A percentile compares a stretch with the other conserved stretches of the same genome.
Evolutionary conservation across 1,284 basidiomycete genomes (phyloP).

Genomic region (Porodaedalea pini): DNA sequence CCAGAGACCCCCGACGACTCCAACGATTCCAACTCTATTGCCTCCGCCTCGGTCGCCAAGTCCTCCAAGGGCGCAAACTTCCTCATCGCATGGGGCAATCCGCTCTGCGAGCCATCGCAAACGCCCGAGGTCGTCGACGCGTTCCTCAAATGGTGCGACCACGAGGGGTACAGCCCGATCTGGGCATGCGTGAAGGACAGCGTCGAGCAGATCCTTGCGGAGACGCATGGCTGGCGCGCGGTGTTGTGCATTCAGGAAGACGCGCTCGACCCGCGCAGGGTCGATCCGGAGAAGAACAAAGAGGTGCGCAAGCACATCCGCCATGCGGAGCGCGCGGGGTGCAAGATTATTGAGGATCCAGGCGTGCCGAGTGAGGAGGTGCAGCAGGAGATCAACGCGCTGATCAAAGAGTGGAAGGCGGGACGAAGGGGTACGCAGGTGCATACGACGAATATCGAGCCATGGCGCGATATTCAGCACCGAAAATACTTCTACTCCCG

Average conservation of each 20-base stretch:
- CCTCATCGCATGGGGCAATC: constrained; percentile 44
- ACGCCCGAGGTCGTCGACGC: constrained; percentile 38
- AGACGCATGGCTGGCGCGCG: constrained; percentile 46
- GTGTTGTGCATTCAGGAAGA: constrained; percentile 51
- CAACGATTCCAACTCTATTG: not conserved
- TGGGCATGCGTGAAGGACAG: constrained; percentile 47
- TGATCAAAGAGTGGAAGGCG: constrained; percentile 46
- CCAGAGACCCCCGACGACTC: not conserved
- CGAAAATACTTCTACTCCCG: constrained; percentile 51
- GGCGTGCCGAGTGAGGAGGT: constrained; percentile 40
- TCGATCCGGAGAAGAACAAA: constrained; percentile 37
- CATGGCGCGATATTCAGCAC: constrained; percentile 50
- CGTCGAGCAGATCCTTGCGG: constrained; percentile 45
- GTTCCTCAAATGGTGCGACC: constrained; percentile 36
- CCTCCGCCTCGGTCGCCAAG: not conserved
- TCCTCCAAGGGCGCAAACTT: not conserved
- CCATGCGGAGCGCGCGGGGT: constrained; percentile 45
- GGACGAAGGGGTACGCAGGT: constrained; percentile 50
- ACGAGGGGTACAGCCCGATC: constrained; percentile 43
- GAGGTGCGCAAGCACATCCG: constrained; percentile 46
- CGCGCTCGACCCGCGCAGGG: constrained; percentile 43
- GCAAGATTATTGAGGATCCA: constrained; percentile 39
- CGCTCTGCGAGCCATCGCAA: constrained; percentile 44
- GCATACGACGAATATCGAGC: constrained; percentile 50
- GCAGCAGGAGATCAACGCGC: constrained; percentile 36